phyloP scores from a whole-genome alignment of 225 moss, liverwort and hornwort genomes.

The Pleurozium schreberi region DNA sequence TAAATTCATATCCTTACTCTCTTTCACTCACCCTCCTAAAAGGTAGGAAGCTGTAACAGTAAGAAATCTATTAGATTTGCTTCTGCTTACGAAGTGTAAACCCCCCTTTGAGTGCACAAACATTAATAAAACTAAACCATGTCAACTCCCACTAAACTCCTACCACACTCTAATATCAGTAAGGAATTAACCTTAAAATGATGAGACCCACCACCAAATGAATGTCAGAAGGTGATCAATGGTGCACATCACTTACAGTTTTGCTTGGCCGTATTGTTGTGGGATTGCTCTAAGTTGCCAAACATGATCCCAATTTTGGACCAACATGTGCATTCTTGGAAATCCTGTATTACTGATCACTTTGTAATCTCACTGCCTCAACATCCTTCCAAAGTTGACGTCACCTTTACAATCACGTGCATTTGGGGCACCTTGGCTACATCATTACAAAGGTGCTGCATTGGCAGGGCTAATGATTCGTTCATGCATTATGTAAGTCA shows the following conservation, averaged over 20 bases:
- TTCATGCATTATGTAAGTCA: background rate
- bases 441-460: background rate
- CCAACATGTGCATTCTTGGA: background rate
- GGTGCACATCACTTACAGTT: no score
- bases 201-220: no score
- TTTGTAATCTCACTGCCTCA: background rate
- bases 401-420: background rate
- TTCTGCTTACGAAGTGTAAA: background rate
- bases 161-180: no score
- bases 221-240: no score
- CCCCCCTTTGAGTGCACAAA: background rate
- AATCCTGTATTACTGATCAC: background rate
- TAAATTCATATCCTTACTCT: no score
- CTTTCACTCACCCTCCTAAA: background rate
- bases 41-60: background rate
- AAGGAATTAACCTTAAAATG: no score
- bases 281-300: no score
- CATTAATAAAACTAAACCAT: background rate
- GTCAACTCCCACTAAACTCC: background rate
- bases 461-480: background rate
- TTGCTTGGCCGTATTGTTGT: no score
- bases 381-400: background rate
- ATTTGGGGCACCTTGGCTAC: no score
- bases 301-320: background rate
- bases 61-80: background rate